A percentile compares a stretch with the other conserved stretches of the same genome.
phyloP scores from a whole-genome alignment of 2,329 filamentous ascomycete genomes.

The Knoxdaviesia capensis region DNA sequence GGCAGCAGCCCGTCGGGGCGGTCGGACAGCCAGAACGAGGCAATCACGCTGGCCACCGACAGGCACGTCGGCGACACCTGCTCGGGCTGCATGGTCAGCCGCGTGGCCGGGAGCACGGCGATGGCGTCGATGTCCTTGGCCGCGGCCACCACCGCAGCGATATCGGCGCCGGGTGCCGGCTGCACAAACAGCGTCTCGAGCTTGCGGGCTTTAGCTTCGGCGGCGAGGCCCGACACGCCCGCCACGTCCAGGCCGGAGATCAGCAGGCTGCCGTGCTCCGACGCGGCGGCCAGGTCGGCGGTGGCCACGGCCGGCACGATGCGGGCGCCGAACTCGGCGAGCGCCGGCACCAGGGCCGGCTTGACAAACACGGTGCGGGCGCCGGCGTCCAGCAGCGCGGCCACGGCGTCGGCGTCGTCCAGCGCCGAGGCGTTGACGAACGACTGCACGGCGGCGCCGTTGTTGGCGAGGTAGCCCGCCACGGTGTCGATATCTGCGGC shows the following conservation, averaged over 20 bases:
- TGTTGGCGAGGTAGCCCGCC: conserved; percentile 16
- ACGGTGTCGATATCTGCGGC: neutral
- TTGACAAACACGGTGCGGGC: conserved; percentile 70
- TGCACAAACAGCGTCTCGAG: conserved; percentile 28
- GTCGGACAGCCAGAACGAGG: conserved; percentile 61
- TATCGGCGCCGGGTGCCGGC: conserved; percentile 22
- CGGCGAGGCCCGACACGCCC: conserved; percentile 18
- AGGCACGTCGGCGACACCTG: conserved; percentile 35
- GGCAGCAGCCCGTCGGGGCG: conserved; percentile 67
- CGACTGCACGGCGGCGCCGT: conserved; percentile 33
- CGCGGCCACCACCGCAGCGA: conserved; percentile 24
- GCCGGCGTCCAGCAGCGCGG: conserved; percentile 67
- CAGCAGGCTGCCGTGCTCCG: conserved; percentile 28
- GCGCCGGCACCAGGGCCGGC: conserved; percentile 42
- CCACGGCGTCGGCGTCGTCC: conserved; percentile 47
- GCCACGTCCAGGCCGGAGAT: conserved; percentile 29
- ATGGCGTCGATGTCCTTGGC: conserved; percentile 35
- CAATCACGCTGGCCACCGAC: conserved; percentile 49
- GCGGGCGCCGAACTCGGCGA: conserved; percentile 33
- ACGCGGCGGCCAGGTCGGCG: conserved; percentile 22
- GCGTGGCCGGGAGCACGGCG: conserved; percentile 52
- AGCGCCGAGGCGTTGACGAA: conserved; percentile 63
- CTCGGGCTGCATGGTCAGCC: conserved; percentile 47
- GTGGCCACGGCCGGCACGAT: conserved; percentile 31
- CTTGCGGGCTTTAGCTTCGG: conserved; percentile 23